Conservation (phyloP, 805 yeast genomes). For the Candida sanyiensis region DNA sequence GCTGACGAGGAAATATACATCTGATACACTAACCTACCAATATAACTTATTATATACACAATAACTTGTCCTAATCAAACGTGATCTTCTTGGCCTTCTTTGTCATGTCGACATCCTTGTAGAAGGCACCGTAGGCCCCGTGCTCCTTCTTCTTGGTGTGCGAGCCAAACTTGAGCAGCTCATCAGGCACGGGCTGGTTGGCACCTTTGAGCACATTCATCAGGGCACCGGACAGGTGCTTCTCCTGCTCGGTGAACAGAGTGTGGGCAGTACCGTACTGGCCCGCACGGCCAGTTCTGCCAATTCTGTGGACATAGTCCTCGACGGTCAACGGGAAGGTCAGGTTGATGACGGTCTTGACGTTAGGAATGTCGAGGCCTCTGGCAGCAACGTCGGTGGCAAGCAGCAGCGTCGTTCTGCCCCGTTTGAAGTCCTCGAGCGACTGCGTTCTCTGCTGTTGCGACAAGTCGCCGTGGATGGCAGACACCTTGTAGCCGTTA, state of each 20-base stretch:
- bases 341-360: slow-evolving; percentile 87
- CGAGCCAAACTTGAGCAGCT: slow-evolving; percentile 88
- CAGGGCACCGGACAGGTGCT: slow-evolving; percentile 91
- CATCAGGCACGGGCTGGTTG: slow-evolving; percentile 92
- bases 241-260: slow-evolving; percentile 92
- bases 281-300: slow-evolving; percentile 98
- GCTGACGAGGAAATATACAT: slow-evolving; percentile 21
- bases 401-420: slow-evolving; percentile 66
- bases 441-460: slow-evolving; percentile 92
- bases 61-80: slow-evolving; percentile 27
- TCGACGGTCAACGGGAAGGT: slow-evolving; percentile 96
- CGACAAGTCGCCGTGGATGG: slow-evolving; percentile 92
- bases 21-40: no score
- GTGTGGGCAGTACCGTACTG: slow-evolving; percentile 93
- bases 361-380: slow-evolving; percentile 96
- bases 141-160: slow-evolving; percentile 98
- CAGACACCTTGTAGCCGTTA: slow-evolving; percentile 78
- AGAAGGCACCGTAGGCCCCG: slow-evolving; percentile 97
- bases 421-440: slow-evolving; percentile 75
- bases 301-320: slow-evolving; percentile 95
- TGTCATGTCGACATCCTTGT: slow-evolving; percentile 82
- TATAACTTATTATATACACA: no score
- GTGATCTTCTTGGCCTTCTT: slow-evolving; percentile 87
- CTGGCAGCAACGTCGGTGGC: slow-evolving; percentile 99
- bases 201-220: slow-evolving; percentile 92